These are phyloP conservation scores for Hanseniaspora clermontiae DNA, from an alignment of 805 yeast species.

Conservation along the genomic window DNA sequence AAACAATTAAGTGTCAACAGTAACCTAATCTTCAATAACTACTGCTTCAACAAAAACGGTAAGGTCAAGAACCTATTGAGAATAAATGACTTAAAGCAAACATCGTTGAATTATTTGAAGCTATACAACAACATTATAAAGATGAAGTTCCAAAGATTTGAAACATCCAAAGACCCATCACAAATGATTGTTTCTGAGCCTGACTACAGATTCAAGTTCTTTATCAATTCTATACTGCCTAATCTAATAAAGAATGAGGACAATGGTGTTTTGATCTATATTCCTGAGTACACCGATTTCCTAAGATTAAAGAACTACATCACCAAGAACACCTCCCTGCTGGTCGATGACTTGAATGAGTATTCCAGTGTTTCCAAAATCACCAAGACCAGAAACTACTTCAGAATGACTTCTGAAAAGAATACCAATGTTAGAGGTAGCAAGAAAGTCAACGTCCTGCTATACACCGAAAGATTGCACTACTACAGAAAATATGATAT, in stretches of 20 bases:
- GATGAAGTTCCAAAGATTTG: conserved; percentile 61
- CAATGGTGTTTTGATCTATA: conserved; percentile 64
- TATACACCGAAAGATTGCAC: conserved; percentile 92
- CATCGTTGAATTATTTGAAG: conserved; percentile 39
- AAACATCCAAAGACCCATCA: conserved; percentile 18
- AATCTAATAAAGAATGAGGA: conserved; percentile 46
- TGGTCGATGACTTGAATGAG: conserved; percentile 68
- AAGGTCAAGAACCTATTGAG: conserved; percentile 43
- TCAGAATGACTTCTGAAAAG: conserved; percentile 23
- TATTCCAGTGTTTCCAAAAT: conserved; percentile 63
- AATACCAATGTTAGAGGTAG: conserved; percentile 1
- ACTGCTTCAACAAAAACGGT: conserved; percentile 47
- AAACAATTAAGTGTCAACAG: conserved; percentile 71
- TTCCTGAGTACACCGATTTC: conserved; percentile 80
- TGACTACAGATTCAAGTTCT: conserved; percentile 68
- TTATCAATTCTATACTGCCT: conserved; percentile 62
- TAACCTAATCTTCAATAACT: conserved; percentile 44
- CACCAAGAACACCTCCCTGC: conserved; percentile 42
- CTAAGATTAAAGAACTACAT: conserved; percentile 59
- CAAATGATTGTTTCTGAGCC: conserved; percentile 43
- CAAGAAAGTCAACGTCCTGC: conserved; percentile 48
- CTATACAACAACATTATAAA: conserved; percentile 36
- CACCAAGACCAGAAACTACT: conserved; percentile 56
- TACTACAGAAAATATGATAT: conserved; percentile 78
- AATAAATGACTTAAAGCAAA: conserved; percentile 36